Base-by-base conservation (phyloP, 805 yeast genomes). In the Danielia reshetovae region DNA sequence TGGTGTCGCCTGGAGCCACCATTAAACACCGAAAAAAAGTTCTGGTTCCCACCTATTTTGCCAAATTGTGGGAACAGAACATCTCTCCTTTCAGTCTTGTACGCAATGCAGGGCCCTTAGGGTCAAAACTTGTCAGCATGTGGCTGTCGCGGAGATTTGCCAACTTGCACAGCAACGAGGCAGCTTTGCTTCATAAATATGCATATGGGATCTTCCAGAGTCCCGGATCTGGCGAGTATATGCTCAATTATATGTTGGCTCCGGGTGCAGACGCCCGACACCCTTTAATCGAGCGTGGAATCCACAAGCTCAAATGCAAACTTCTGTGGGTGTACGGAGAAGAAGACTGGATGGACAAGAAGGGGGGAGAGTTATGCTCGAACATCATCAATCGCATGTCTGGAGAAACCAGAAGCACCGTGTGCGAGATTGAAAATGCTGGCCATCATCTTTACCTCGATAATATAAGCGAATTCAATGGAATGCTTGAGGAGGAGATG, bases 1-100 rank as follows among this genome's bases (percentile, higher is more conserved):
- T 89, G 65, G 81, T 86, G 5, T 84, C 95, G 0, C 97, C 97
- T 0, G 97, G 95, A 0, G 96, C 95, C 3, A 77, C 93, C 5
- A 72, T 75, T 24, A 68, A 70, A 36, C 75, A 75, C 27, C 46
- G 62, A 5, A 54, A 50, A 15, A 56, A 49, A 28, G 72, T 72
- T 2, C 50, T 49, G 6, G 73, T 85, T 2, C 96, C 97, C 1
- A 55, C 62, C 26, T 90, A 95, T 82, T 87, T 87, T 55, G 72
- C 72, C 15, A 72, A 70, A 47, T 60, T 90, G 18, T 93, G 98
- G 98, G 88, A 85, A 45, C 75, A 70, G 40, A 85, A 89, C 56
- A 72, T 85, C 18, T 82, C 95, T 0, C 98, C 98, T 2, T 93
- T 90, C 55, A 56, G 81, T 0, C 50, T 89, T 5, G 90, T 90